Evolutionary conservation across 2,329 filamentous ascomycete species (phyloP).

Genomic region (Plectosphaerella cucumerina): DNA sequence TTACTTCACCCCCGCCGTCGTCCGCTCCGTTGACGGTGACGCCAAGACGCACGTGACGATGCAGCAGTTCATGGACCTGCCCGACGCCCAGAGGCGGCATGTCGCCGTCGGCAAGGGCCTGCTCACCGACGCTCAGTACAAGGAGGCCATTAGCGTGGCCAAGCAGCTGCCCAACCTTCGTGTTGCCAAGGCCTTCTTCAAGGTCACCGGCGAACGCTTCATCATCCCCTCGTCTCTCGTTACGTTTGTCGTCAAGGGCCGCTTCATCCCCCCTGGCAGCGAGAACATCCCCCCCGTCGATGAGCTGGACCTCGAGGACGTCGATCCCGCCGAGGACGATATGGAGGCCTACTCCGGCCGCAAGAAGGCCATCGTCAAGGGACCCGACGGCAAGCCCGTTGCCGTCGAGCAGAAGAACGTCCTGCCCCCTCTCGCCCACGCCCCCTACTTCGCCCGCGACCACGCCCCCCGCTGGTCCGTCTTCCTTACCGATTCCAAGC

Average conservation of each 20-base stretch:
- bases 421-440: slow-evolving; percentile 80
- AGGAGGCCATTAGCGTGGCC: slow-evolving; percentile 69
- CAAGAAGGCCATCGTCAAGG: slow-evolving; percentile 58
- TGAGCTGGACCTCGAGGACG: slow-evolving; percentile 78
- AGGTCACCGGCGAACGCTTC: slow-evolving; percentile 89
- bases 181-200: slow-evolving; percentile 94
- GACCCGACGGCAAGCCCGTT: slow-evolving; percentile 52
- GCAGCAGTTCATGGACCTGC: slow-evolving; percentile 83
- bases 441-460: slow-evolving; percentile 86
- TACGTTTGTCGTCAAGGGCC: slow-evolving; percentile 90
- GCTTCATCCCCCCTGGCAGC: slow-evolving; percentile 84
- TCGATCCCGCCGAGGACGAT: slow-evolving; percentile 91
- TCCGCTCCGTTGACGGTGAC: slow-evolving; percentile 67
- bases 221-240: slow-evolving; percentile 92
- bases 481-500: slow-evolving; percentile 90
- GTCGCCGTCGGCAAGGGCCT: slow-evolving; percentile 68
- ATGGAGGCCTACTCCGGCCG: slow-evolving; percentile 79
- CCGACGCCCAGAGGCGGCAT: slow-evolving; percentile 68
- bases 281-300: slow-evolving; percentile 70
- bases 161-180: slow-evolving; percentile 79
- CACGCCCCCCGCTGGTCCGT: slow-evolving; percentile 90
- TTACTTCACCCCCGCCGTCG: slow-evolving; percentile 68
- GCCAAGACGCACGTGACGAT: slow-evolving; percentile 72
- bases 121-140: slow-evolving; percentile 72
- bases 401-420: slow-evolving; percentile 59